Percentiles rank a stretch among this genome's conserved stretches.
phyloP scores from a whole-genome alignment of 2,329 filamentous ascomycete genomes.

The Xylariomycetidae sp. region DNA sequence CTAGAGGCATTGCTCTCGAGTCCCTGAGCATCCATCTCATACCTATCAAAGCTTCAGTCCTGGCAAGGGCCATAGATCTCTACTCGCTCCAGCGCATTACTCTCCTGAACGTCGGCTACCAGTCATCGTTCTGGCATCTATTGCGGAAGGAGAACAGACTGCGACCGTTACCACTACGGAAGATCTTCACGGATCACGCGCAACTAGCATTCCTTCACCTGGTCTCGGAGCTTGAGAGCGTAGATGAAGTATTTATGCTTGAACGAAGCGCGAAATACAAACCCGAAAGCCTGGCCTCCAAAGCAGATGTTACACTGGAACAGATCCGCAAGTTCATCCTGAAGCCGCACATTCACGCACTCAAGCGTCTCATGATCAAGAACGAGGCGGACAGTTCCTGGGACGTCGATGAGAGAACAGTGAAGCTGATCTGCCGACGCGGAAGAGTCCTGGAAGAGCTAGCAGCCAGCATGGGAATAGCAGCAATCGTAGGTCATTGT shows the following conservation, averaged over 20 bases:
- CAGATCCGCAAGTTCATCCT: conserved; percentile 54
- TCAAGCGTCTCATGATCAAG: conserved; percentile 57
- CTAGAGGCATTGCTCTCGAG: conserved; percentile 53
- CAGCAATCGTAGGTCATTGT: conserved; percentile 49
- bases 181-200: conserved; percentile 61
- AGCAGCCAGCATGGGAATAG: conserved; percentile 49
- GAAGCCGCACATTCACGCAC: conserved; percentile 49
- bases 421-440: conserved; percentile 47
- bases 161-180: conserved; percentile 47
- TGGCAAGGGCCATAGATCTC: conserved; percentile 54
- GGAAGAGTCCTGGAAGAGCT: conserved; percentile 51
- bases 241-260: conserved; percentile 57
- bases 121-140: conserved; percentile 55
- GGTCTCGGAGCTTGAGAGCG: conserved; percentile 44
- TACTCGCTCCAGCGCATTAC: conserved; percentile 52
- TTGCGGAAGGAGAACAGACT: conserved; percentile 50
- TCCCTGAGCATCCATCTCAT: conserved; percentile 54
- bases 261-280: conserved; percentile 48
- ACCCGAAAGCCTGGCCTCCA: conserved; percentile 48
- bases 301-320: conserved; percentile 46
- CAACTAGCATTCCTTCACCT: conserved; percentile 49
- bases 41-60: conserved; percentile 53
- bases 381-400: conserved; percentile 49
- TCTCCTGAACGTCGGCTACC: conserved; percentile 59
- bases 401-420: conserved; percentile 53